Base-by-base conservation (phyloP, 805 yeast species). In the Metahyphopichia silvanorum region DNA sequence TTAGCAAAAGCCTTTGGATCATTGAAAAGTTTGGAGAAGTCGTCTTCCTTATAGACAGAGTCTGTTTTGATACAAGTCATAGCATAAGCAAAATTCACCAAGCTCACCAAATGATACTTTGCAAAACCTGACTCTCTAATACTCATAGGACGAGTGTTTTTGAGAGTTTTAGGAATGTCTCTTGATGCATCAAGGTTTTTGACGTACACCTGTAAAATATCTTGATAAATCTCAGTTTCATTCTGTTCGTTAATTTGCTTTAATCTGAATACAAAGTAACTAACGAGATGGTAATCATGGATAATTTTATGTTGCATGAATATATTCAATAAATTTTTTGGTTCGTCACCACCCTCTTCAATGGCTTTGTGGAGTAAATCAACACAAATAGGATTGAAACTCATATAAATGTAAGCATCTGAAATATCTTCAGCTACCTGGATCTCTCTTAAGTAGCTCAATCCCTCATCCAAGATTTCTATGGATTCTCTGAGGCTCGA, bases 401-500 rank as follows among this genome's bases (percentile, higher is more conserved):
- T 36, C 6, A 40, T 41, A 38, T 42, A 55, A 21, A 62, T 36
- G 10, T 43, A 33, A 11, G 44, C 51, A 13, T 55, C 54, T 10
- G 47, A 37, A 32, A 66, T 61, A 15, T 35, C 40, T 38, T 65
- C 71, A 1, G 49, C 46, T 5, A 26, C 44, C 41, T 64, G 68
- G 33, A 65, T 49, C 29, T 63, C 66, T 23, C 69, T 44, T 36
- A 66, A 47, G 40, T 60, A 66, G 17, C 57, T 38, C 19, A 65
- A 43, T 2, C 71, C 71, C 40, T 66, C 71, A 27, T 63, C 66
- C 31, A 63, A 54, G 29, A 66, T 65, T 20, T 58, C 66, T 16
- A 54, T 35, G 12, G 60, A 43, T 31, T 65, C 72, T 8, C 40
- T 20, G 18, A 60, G 39, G 22, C 50, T 53, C 8, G 28, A 24